Percentiles rank a stretch among this genome's conserved stretches.
phyloP scores from a whole-genome alignment of 345 rosid genomes.

The Pugionium dolabratum region DNA sequence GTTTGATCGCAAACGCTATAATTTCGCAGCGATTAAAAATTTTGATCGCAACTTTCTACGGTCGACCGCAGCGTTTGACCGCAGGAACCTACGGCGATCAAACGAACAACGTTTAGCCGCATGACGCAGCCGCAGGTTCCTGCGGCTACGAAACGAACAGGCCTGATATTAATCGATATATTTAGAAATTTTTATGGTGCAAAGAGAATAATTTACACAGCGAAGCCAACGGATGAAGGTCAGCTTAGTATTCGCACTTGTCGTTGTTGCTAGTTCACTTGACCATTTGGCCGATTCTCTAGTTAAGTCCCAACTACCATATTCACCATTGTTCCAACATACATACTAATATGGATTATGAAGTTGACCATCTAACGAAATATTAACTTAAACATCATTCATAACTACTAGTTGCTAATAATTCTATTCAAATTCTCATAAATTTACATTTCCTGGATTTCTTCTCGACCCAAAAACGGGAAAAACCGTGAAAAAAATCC shows the following conservation, averaged over 20 bases:
- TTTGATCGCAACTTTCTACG: too few relatives aligned
- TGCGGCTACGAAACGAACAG: too few relatives aligned
- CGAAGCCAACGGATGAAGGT: neutral
- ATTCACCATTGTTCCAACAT: neutral
- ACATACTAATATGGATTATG: neutral
- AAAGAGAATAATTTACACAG: slow-evolving; percentile 23
- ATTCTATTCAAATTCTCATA: slow-evolving; percentile 4
- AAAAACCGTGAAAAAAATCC: neutral
- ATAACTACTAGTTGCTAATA: neutral
- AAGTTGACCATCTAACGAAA: neutral
- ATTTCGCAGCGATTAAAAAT: too few relatives aligned
- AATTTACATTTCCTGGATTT: neutral
- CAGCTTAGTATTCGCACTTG: slow-evolving; percentile 10
- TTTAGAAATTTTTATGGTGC: slow-evolving; percentile 1
- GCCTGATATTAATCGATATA: neutral
- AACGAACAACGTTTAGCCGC: too few relatives aligned
- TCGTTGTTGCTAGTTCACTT: slow-evolving; percentile 1
- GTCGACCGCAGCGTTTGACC: too few relatives aligned
- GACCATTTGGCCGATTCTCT: slow-evolving; percentile 6
- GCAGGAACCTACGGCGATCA: too few relatives aligned
- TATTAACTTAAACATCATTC: neutral
- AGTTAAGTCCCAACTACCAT: neutral
- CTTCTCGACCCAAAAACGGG: neutral
- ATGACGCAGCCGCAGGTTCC: too few relatives aligned
- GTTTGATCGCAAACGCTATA: too few relatives aligned